Evolutionary conservation across 1,284 basidiomycete species (phyloP), one percentile per base, ranked within the genome.

Genomic region (Laetiporus sulphureus): DNA sequence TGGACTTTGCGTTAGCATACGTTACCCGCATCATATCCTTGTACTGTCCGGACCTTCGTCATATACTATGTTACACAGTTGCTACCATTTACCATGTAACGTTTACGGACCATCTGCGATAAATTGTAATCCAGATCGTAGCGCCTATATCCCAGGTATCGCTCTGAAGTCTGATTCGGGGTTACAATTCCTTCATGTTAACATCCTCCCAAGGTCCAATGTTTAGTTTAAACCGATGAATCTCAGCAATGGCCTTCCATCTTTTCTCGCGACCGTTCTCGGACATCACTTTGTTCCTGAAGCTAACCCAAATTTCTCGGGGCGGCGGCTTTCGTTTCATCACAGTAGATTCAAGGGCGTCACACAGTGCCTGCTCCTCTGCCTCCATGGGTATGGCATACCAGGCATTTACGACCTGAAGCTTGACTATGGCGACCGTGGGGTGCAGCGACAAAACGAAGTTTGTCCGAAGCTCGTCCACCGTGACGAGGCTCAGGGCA

Each of bases 401-500:
- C 56, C 59, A 57, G 3, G 61, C 65, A 41, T 64, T 62, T 20
- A 53, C 55, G 11, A 68, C 46, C 30, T 61, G 55, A 3, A 71
- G 41, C 45, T 67, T 72, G 41, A 71, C 41, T 3, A 60, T 58
- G 8, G 18, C 22, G 4, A 67, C 40, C 8, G 45, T 55, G 11
- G 48, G 49, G 7, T 63, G 59, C 15, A 71, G 38, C 1, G 54
- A 52, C 12, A 45, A 39, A n/a, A 70, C 48, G 42, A 71, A 66
- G 34, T 64, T 54, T n/a, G 51, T 53, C 36, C 55, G 39, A 11
- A 66, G 54, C 36, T 70, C 67, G 13, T 58, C 54, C 4, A 65
- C 61, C 3, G 63, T 66, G 32, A 65, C 53, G 22, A 68, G 44
- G 4, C 61, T 61, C 16, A 71, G 49, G 1, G 66, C 65, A 40